Evolutionary conservation across 2,329 filamentous ascomycete genomes (phyloP), one percentile per base, ranked within the genome.

Genomic region (Colletotrichum sp.): DNA sequence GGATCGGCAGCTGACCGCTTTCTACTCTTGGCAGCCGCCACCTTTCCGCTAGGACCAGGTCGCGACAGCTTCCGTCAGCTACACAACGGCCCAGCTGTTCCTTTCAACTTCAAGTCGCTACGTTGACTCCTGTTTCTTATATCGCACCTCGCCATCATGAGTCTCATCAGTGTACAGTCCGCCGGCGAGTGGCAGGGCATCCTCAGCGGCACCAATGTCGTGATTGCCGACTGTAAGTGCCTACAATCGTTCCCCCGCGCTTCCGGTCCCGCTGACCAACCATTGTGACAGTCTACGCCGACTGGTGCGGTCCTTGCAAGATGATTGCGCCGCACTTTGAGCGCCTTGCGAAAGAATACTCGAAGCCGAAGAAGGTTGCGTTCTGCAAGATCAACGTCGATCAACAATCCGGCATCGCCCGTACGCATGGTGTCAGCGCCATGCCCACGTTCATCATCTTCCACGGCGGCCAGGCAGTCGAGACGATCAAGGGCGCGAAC

Each of bases 391-490:
- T 98, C 87, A 94, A 98, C 88, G 95, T 96, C 82, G 96, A 98
- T 82, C 89, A 90, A 79, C 95, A 98, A 84, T 90, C 93, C 79
- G 91, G 94, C 74, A 93, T 98, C 78, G 92, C 96, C 15, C 90
- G 92, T 81, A 89, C 92, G 79, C 95, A 98, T 87, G 91, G 92
- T 80, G 93, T 98, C 82, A 92, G 92, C 80, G 95, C 95, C 78
- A 96, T 98, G 93, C 97, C 97, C 8, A 98, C 97, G 68, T 98
- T 99, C 86, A 91, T 98, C 83, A 93, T 98, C 85, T 96, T 95
- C 89, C 94, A 95, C 86, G 92, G 91, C 82, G 93, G 93, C 80
- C 88, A 90, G 78, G 91, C 93, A 80, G 90, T 94, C 82, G 91
- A 95, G 78, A 96, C 94, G 36, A 92, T 98, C 82, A 90, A 91